A percentile compares a stretch with the other conserved stretches of the same genome.
These are phyloP conservation scores for Plantago elongata DNA, from an alignment of 257 asterid genomes.

Conservation along the genomic window DNA sequence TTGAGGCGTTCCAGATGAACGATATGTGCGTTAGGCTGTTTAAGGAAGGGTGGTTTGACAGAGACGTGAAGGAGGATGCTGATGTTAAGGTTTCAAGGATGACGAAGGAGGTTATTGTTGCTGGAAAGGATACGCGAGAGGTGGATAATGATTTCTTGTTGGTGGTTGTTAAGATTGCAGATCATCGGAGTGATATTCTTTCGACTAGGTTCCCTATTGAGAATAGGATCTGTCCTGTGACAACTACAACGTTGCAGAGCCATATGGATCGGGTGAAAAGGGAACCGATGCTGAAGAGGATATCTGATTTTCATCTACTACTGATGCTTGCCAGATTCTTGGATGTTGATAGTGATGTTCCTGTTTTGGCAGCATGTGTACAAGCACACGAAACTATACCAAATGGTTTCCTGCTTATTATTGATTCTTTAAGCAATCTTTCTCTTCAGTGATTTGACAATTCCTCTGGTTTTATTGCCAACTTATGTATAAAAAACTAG, in stretches of 20 bases:
- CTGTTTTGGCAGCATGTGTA: slow-evolving; percentile 75
- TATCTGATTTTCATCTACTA: slow-evolving; percentile 86
- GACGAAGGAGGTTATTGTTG: slow-evolving; percentile 71
- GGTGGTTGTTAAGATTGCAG: slow-evolving; percentile 64
- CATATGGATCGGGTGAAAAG: slow-evolving; percentile 70
- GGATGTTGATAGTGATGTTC: slow-evolving; percentile 76
- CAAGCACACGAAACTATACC: slow-evolving; percentile 56
- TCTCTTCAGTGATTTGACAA: too few species aligned
- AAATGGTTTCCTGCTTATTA: slow-evolving; percentile 83
- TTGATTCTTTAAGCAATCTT: slow-evolving; percentile 49
- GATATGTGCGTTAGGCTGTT: slow-evolving; percentile 55
- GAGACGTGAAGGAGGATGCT: slow-evolving; percentile 48
- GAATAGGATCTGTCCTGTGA: slow-evolving; percentile 54
- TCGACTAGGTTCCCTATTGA: slow-evolving; percentile 78
- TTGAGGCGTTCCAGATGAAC: slow-evolving; percentile 73
- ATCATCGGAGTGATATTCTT: slow-evolving; percentile 59
- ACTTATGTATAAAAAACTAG: too few species aligned
- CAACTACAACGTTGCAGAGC: slow-evolving; percentile 57
- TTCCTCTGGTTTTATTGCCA: too few species aligned
- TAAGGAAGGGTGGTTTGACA: slow-evolving; percentile 70
- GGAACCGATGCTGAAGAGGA: slow-evolving; percentile 67
- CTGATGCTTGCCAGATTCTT: slow-evolving; percentile 63
- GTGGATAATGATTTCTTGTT: slow-evolving; percentile 69
- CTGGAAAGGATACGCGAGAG: slow-evolving; percentile 59
- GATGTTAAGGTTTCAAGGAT: slow-evolving; percentile 64